Evolutionary conservation across 164 flowering plant species (phyloP).

Genomic region (Warburgia ugandensis): DNA sequence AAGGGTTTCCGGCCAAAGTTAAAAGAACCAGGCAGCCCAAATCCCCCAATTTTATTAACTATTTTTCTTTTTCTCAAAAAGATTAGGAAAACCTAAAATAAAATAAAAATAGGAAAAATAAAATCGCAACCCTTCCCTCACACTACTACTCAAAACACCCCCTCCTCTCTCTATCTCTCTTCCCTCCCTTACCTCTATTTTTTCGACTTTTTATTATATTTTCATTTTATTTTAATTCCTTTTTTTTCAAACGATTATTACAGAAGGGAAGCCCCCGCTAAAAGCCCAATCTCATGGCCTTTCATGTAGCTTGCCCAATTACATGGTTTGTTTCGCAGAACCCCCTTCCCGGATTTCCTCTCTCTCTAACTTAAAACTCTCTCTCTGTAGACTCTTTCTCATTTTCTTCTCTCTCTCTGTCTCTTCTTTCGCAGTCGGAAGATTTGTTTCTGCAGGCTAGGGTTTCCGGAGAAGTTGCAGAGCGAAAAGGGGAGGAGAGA

Average conservation of each 20-base stretch:
- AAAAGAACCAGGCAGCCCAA: too few species aligned
- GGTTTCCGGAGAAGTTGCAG: constrained; percentile 52
- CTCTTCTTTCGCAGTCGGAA: constrained; percentile 35
- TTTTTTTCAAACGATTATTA: not conserved
- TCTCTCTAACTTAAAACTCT: constrained; percentile 16
- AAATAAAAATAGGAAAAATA: too few species aligned
- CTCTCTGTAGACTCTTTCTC: constrained; percentile 2
- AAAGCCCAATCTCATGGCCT: constrained; percentile 54
- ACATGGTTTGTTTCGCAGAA: constrained; percentile 51
- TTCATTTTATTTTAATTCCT: not conserved
- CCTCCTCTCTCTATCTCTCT: constrained; percentile 2
- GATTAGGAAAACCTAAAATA: too few species aligned
- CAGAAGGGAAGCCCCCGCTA: constrained; percentile 11
- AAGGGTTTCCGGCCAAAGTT: too few species aligned
- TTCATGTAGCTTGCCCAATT: constrained; percentile 99
- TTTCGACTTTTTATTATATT: not conserved
- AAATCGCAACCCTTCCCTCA: too few species aligned
- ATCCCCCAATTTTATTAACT: too few species aligned
- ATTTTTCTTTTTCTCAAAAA: too few species aligned
- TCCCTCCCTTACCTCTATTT: not conserved
- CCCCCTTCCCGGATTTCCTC: not conserved
- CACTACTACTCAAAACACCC: too few species aligned
- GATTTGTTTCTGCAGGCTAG: constrained; percentile 74
- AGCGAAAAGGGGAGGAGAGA: constrained; percentile 26
- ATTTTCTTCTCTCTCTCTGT: constrained; percentile 12